phyloP scores from a whole-genome alignment of 768 basidiomycete species.

The Rhodotorula graminis region DNA sequence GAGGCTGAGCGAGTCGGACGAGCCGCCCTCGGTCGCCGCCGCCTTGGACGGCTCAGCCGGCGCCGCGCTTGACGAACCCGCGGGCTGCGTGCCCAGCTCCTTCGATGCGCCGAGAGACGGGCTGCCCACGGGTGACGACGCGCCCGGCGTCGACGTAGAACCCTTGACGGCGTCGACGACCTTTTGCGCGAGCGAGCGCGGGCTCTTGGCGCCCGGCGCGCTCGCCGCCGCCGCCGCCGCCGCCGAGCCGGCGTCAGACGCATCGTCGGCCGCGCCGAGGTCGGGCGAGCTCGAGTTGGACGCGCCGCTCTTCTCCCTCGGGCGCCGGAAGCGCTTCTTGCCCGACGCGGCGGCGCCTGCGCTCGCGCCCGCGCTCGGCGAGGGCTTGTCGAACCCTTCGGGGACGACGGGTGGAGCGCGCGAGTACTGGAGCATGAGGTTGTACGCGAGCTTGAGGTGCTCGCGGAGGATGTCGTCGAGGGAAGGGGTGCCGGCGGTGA shows the following conservation, averaged over 20 bases:
- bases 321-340: slow-evolving; percentile 24
- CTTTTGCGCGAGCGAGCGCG: slow-evolving; percentile 18
- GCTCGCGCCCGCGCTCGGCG: not conserved
- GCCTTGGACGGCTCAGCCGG: not conserved
- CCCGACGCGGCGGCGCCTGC: not conserved
- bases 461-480: slow-evolving; percentile 35
- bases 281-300: not conserved
- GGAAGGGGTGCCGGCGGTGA: slow-evolving; percentile 13
- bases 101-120: not conserved
- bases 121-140: not conserved
- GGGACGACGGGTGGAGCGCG: slow-evolving; percentile 7
- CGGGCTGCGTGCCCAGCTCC: not conserved
- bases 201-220: slow-evolving; percentile 4
- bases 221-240: not conserved
- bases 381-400: not conserved
- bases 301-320: slow-evolving; percentile 1
- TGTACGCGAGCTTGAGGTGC: slow-evolving; percentile 43
- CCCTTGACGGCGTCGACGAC: slow-evolving; percentile 28
- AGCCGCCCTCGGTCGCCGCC: not conserved
- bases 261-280: not conserved
- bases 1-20: slow-evolving; percentile 18
- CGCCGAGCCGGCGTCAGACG: not conserved
- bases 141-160: not conserved
- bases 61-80: too few species aligned
- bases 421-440: slow-evolving; percentile 40